phyloP scores from a whole-genome alignment of 306 rosid genomes.

The Citrullus mucosospermus region DNA sequence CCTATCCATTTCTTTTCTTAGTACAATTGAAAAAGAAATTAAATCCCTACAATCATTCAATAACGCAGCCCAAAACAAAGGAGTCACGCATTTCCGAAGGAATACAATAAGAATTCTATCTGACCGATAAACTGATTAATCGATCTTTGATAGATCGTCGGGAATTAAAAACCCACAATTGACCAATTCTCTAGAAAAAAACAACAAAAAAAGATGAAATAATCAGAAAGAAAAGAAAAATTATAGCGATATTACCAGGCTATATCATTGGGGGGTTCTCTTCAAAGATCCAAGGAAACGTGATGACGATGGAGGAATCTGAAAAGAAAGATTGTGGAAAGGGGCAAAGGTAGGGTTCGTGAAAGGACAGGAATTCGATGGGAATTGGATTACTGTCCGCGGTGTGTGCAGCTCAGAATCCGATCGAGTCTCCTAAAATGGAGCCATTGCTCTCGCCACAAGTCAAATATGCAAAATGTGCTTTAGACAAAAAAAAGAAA shows the following conservation, averaged over 20 bases:
- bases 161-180: not conserved
- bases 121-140: not conserved
- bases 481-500: not conserved
- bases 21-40: not conserved
- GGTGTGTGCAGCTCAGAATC: not conserved
- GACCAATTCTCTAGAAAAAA: not conserved
- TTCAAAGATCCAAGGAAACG: slow-evolving; percentile 3
- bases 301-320: slow-evolving; percentile 8
- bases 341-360: not conserved
- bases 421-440: slow-evolving; percentile 1
- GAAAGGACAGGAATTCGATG: not conserved
- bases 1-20: not conserved
- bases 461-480: not conserved
- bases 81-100: not conserved
- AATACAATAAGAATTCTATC: not conserved
- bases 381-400: not conserved
- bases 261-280: not conserved
- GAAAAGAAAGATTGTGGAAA: not conserved
- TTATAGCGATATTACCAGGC: not conserved
- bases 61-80: not conserved
- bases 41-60: not conserved
- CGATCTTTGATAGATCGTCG: not conserved
- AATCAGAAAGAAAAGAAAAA: not conserved
- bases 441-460: not conserved
- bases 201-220: not conserved